phyloP scores from a whole-genome alignment of 257 asterid genomes.

The Jaltomata sinuosa region DNA sequence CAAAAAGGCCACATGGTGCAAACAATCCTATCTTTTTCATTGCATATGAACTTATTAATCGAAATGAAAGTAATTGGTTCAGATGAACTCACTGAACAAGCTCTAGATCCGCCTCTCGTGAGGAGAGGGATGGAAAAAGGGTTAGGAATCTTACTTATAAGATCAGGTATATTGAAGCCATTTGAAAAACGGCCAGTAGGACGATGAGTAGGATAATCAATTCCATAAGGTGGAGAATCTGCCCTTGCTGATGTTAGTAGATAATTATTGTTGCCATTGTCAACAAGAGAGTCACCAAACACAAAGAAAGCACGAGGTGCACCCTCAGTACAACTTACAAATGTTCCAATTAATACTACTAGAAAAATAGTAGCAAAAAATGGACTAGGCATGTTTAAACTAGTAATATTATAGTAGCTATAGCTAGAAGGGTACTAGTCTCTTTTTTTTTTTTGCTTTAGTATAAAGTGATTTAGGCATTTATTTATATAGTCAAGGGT shows the following conservation, averaged over 20 bases:
- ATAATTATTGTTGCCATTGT: conserved; percentile 70
- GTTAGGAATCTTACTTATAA: conserved; percentile 35
- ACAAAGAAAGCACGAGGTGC: conserved; percentile 67
- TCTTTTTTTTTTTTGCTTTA: background rate
- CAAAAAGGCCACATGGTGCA: background rate
- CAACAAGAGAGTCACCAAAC: conserved; percentile 73
- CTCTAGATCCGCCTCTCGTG: background rate
- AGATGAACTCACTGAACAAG: background rate
- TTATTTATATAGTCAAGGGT: background rate
- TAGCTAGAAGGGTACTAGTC: background rate
- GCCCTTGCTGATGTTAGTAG: conserved; percentile 60
- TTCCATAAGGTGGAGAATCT: conserved; percentile 71
- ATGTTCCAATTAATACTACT: background rate
- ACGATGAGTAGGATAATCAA: conserved; percentile 63
- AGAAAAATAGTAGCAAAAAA: background rate
- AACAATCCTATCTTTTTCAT: no score
- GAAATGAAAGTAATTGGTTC: background rate
- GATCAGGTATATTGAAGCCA: conserved; percentile 70
- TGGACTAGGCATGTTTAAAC: background rate
- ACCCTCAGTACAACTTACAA: conserved; percentile 12
- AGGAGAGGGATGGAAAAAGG: no score
- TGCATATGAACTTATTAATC: background rate
- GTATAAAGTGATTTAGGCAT: background rate
- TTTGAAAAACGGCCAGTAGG: conserved; percentile 77
- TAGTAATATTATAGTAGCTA: background rate